These are phyloP conservation scores for Knufia fluminis DNA, from an alignment of 2,329 filamentous ascomycete species.

Conservation along the genomic window DNA sequence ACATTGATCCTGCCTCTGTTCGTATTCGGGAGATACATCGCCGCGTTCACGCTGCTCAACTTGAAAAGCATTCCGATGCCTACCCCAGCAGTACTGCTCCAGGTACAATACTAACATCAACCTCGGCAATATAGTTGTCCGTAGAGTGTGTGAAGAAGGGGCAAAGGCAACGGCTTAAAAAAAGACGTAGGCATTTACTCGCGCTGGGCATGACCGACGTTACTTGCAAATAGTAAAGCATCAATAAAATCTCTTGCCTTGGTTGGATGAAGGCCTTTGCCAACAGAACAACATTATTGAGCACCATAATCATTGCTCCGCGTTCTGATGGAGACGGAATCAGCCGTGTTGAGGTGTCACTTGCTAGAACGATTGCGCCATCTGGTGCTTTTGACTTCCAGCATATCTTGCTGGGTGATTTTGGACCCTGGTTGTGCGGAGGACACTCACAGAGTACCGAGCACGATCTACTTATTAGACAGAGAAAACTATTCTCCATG, in stretches of 20 bases:
- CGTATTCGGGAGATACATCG: too few species aligned
- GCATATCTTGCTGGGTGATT: neutral
- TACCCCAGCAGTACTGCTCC: too few species aligned
- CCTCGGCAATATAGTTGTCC: too few species aligned
- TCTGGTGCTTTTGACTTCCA: slow-evolving; percentile 3
- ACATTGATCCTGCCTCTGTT: too few species aligned
- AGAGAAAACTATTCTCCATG: slow-evolving; percentile 1
- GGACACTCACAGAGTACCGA: neutral
- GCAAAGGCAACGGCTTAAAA: too few species aligned
- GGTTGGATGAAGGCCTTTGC: neutral
- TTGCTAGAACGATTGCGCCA: slow-evolving; percentile 8
- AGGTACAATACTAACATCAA: too few species aligned
- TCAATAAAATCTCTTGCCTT: neutral
- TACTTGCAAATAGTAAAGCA: neutral
- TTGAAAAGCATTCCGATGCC: too few species aligned
- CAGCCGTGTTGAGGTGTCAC: slow-evolving; percentile 10
- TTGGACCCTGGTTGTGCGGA: slow-evolving; percentile 5
- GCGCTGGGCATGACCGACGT: neutral
- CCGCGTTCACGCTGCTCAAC: too few species aligned
- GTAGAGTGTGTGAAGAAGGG: too few species aligned
- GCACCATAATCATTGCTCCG: neutral
- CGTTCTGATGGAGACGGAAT: slow-evolving; percentile 7
- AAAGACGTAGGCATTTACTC: too few species aligned
- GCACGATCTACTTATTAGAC: slow-evolving; percentile 5
- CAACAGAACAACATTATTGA: neutral